Base-by-base conservation (phyloP, 2,329 filamentous ascomycete species). In the Colletotrichum melonis region DNA sequence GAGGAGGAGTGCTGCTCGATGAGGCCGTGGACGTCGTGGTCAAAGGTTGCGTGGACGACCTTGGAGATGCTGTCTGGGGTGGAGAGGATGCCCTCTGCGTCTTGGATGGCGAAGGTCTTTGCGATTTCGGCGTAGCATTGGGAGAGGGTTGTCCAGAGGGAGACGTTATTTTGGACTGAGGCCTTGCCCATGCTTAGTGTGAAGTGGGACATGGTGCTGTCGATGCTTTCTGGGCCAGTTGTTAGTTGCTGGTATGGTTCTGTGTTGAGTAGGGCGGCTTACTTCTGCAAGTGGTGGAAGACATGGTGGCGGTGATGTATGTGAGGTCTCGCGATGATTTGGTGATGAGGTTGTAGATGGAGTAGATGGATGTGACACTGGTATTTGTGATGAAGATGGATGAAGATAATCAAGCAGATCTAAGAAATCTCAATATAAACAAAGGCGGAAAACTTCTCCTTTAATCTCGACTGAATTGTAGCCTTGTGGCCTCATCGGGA, bases 1-100 rank as follows among this genome's bases (percentile, higher is more conserved):
- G 73, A 74, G 7, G 76, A 73, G 1, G 76, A 75, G 38, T 78
- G 74, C 26, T 80, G 77, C 12, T 78, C 77, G 38, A 83, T 79
- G 60, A 83, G 78, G 62, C 79, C 78, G 38, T 77, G 77, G 12
- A 77, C 78, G 67, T 79, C 77, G n/a, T 73, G 76, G 74, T 83
- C 81, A 73, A 82, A 82, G 74, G 81, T 78, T 54, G 81, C 77
- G 63, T 76, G 68, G 14, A 84, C 76, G 35, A 83, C 77, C 5
- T 75, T 76, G 38, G 77, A 73, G 66, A 76, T 66, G 59, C 60
- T 74, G 14, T 56, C 42, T 14, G 70, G 64, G 42, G 81, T 77
- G 63, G 75, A 72, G 63, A 78, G 76, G 54, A 82, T 72, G 30
- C 74, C 76, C 1, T 70, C 62, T 14, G 74, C 55, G 32, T 75